phyloP scores from a whole-genome alignment of 176 grass and related monocot genomes.

The Avena eriantha region DNA sequence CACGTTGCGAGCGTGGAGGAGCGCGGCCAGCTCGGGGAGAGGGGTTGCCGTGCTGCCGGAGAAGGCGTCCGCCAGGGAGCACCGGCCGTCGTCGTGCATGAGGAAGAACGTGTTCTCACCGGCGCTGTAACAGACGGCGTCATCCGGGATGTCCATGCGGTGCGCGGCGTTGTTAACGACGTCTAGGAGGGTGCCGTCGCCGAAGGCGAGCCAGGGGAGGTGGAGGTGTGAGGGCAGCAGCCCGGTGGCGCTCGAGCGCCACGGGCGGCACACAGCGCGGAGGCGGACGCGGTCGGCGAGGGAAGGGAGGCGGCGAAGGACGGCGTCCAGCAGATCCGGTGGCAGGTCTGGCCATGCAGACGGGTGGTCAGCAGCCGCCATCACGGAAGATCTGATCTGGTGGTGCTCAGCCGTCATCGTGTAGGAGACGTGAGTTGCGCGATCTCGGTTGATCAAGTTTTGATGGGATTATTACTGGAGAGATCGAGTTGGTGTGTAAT shows the following conservation, averaged over 20 bases:
- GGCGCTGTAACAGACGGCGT: not conserved
- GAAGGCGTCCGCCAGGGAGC: conserved; percentile 23
- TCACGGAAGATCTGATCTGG: not conserved
- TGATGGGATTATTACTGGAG: no score
- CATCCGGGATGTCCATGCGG: not conserved
- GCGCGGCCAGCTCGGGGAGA: not conserved
- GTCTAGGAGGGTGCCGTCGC: conserved; percentile 13
- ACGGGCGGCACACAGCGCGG: not conserved
- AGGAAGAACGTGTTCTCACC: not conserved
- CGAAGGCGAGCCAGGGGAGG: conserved; percentile 13
- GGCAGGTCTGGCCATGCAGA: conserved; percentile 2
- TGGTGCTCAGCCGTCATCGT: not conserved
- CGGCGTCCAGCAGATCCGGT: not conserved
- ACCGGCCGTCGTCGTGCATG: not conserved
- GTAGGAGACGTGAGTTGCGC: no score
- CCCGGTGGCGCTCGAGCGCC: not conserved
- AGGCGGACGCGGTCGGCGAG: conserved; percentile 7
- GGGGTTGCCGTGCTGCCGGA: not conserved
- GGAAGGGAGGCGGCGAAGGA: not conserved
- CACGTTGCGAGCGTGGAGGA: not conserved
- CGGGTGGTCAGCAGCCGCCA: not conserved
- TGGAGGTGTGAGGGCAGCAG: not conserved
- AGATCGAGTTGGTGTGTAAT: no score
- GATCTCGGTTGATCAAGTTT: no score
- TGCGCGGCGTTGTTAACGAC: not conserved